Base-by-base conservation (phyloP, 2,329 filamentous ascomycete genomes). In the Orbilia quercus region DNA sequence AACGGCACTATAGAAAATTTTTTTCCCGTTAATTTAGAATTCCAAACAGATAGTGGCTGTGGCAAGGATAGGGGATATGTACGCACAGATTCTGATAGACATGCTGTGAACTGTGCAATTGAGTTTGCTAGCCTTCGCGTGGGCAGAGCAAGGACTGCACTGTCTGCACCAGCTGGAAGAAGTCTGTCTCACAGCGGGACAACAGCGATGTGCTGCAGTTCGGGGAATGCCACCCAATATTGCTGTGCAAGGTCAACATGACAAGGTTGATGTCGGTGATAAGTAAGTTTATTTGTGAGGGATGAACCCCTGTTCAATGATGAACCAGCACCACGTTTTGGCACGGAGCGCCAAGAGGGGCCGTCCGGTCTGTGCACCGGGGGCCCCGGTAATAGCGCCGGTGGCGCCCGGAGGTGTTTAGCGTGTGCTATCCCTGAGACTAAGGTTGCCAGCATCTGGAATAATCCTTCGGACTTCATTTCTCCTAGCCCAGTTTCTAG, bases 381-480 rank as follows among this genome's bases (percentile, higher is more conserved):
- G 9, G 28, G 5, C 28, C 28, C 28, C 5, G 28, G 28, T 31
- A 9, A 31, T 31, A 9, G 4, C 36, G 2, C 31, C 57, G 4
- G 45, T 23, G 44, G 5, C 45, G 14, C 45, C 57, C 57, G 44
- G 18, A 36, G 18, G 1, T 42, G n/a, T n/a, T n/a, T n/a, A n/a
- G n/a, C n/a, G n/a, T n/a, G n/a, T n/a, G 16, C 20, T 20, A 16
- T 20, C 44, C 45, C 57, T 28, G 38, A 44, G 28, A 7, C 31
- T 18, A 40, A 40, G 2, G 2, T 50, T 25, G 9, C 7, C 22
- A 38, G 40, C 14, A 51, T 25, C 57, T 4, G 40, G 6, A 20
- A 45, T 22, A 62, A 62, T 62, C 57, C 57, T 50, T 50, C 42
- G 45, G 31, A 18, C 22, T 51, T 50, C 57, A 62, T 62, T 62